Percentiles rank a stretch among this genome's conserved stretches.
phyloP scores from a whole-genome alignment of 2,329 filamentous ascomycete genomes.

The Penicillium sp. region DNA sequence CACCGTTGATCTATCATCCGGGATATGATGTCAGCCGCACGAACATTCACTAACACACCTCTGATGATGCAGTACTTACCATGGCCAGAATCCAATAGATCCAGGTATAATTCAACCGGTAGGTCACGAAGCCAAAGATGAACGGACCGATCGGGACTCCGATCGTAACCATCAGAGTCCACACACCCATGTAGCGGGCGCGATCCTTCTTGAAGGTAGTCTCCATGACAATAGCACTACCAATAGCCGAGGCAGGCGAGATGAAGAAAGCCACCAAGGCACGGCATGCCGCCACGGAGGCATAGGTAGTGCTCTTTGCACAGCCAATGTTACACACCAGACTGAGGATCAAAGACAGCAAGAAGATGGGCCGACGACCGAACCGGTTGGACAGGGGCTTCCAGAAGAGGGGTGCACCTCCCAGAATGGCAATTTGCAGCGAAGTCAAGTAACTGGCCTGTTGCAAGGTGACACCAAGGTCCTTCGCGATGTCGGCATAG shows the following conservation, averaged over 20 bases:
- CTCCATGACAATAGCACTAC: constrained; percentile 61
- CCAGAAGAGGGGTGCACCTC: constrained; percentile 60
- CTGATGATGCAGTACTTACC: constrained; percentile 39
- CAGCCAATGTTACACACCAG: constrained; percentile 60
- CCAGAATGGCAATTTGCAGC: constrained; percentile 58
- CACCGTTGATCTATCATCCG: constrained; percentile 54
- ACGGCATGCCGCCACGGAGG: constrained; percentile 54
- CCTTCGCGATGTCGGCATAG: constrained; percentile 57
- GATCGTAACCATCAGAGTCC: constrained; percentile 58
- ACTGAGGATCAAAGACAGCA: constrained; percentile 56
- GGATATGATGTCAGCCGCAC: constrained; percentile 20
- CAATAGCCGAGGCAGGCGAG: constrained; percentile 57
- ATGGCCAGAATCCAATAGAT: constrained; percentile 64
- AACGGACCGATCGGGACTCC: constrained; percentile 50
- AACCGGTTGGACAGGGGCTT: constrained; percentile 59
- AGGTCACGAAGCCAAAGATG: constrained; percentile 51
- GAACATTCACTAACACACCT: neutral
- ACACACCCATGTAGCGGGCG: constrained; percentile 60
- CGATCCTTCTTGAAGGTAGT: constrained; percentile 61
- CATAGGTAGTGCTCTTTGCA: constrained; percentile 55
- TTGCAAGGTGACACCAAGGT: constrained; percentile 55
- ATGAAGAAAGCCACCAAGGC: constrained; percentile 62
- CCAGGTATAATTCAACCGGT: constrained; percentile 60
- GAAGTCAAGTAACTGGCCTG: constrained; percentile 59
- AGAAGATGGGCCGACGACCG: constrained; percentile 59